These are phyloP conservation scores for Lasiodiplodia citricola DNA, from an alignment of 2,329 filamentous ascomycete species.

Conservation along the genomic window DNA sequence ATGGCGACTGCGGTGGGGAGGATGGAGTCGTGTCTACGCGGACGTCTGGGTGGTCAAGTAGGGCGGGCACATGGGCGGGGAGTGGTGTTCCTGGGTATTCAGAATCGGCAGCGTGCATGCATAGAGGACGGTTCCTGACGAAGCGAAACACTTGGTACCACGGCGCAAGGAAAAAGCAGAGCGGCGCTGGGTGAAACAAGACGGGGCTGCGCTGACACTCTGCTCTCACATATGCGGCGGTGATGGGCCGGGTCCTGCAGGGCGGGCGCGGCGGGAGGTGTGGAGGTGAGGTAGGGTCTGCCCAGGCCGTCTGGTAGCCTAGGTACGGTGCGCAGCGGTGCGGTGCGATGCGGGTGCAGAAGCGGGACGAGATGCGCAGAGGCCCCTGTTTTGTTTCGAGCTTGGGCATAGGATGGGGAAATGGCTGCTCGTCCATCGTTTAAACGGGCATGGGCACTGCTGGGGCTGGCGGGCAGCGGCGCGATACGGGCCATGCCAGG, in stretches of 20 bases:
- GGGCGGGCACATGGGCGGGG: conserved; percentile 32
- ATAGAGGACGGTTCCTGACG: conserved; percentile 40
- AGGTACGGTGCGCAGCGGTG: conserved; percentile 39
- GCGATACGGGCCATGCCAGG: conserved; percentile 9
- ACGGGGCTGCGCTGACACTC: conserved; percentile 22
- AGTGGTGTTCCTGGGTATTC: conserved; percentile 30
- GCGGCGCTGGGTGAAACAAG: conserved; percentile 25
- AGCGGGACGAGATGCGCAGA: conserved; percentile 34
- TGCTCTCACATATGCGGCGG: conserved; percentile 23
- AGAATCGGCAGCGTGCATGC: conserved; percentile 42
- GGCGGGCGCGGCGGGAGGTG: conserved; percentile 11
- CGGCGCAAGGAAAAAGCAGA: conserved; percentile 25
- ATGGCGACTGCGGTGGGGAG: conserved; percentile 35
- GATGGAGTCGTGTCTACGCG: conserved; percentile 32
- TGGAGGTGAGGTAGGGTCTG: conserved; percentile 23
- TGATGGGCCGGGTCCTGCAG: conserved; percentile 17
- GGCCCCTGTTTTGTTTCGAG: conserved; percentile 38
- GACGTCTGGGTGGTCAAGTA: conserved; percentile 37
- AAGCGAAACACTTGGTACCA: conserved; percentile 36
- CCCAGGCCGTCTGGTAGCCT: conserved; percentile 24
- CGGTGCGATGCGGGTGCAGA: conserved; percentile 39
- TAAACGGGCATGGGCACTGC: conserved; percentile 22
- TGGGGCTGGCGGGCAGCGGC: conserved; percentile 11
- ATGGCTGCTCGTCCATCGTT: conserved; percentile 24
- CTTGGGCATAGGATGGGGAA: conserved; percentile 25